Evolutionary conservation across 495 filamentous ascomycete genomes (phyloP).

Genomic region (Polyplosphaeria fusca): DNA sequence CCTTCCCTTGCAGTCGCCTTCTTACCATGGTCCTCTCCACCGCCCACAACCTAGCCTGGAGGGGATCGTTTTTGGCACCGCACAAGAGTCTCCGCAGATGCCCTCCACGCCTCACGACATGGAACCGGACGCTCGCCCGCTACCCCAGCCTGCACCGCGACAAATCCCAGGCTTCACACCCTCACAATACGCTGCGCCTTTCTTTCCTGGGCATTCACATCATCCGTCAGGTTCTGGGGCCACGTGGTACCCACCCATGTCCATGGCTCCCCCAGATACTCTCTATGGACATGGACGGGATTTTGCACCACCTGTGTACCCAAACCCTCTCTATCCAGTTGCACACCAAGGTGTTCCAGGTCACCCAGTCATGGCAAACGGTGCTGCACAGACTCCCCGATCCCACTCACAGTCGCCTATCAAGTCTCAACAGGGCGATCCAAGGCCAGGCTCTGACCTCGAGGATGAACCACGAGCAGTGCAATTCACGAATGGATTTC

Average conservation of each 20-base stretch:
- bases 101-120: conserved; percentile 36
- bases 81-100: conserved; percentile 35
- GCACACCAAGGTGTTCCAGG: conserved; percentile 14
- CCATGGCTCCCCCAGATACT: conserved; percentile 18
- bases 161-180: conserved; percentile 25
- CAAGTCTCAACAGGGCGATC: conserved; percentile 6
- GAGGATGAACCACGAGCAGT: background rate
- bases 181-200: conserved; percentile 24
- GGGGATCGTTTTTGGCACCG: conserved; percentile 38
- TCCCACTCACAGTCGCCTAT: conserved; percentile 23
- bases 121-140: conserved; percentile 1
- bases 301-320: background rate
- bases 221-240: conserved; percentile 33
- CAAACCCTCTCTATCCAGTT: conserved; percentile 2
- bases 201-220: conserved; percentile 35
- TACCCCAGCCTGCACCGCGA: conserved; percentile 2
- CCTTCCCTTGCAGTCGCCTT: background rate
- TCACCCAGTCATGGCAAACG: background rate
- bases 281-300: conserved; percentile 7
- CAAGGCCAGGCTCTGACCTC: background rate
- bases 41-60: conserved; percentile 34
- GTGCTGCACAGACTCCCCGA: background rate
- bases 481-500: conserved; percentile 5
- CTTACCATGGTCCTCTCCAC: conserved; percentile 6
- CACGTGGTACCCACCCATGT: conserved; percentile 17